Conservation (phyloP, 371 early-diverging fungal species). For the Rhizomucor miehei region DNA sequence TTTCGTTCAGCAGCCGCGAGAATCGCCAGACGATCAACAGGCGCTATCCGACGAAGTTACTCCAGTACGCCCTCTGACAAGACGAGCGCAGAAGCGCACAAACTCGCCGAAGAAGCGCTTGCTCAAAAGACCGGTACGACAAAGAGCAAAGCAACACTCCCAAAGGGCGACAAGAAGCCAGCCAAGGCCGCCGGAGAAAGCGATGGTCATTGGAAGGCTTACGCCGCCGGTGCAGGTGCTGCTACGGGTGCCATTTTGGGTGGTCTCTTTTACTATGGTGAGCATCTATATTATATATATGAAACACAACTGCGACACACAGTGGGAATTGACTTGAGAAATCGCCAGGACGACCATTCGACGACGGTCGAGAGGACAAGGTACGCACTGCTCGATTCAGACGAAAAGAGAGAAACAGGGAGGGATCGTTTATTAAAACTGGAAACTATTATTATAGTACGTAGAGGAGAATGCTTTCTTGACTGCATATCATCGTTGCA, state of each 20-base stretch:
- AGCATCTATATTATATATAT: neutral
- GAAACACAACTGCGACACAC: neutral
- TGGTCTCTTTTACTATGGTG: constrained; percentile 26
- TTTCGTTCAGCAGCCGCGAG: too few relatives aligned
- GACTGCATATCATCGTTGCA: constrained; percentile 41
- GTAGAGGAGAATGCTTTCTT: constrained; percentile 27
- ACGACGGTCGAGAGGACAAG: constrained; percentile 31
- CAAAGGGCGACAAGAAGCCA: constrained; percentile 52
- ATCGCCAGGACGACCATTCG: constrained; percentile 26
- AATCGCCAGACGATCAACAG: constrained; percentile 1
- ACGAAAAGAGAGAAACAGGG: neutral
- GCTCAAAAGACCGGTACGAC: constrained; percentile 37
- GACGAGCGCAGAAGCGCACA: constrained; percentile 17
- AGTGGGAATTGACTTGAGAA: neutral
- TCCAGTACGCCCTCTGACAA: constrained; percentile 17
- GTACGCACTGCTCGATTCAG: constrained; percentile 6
- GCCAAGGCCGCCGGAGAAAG: constrained; percentile 34
- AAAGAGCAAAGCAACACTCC: constrained; percentile 30
- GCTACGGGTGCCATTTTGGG: constrained; percentile 16
- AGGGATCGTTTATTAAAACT: too few relatives aligned
- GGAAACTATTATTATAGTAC: too few relatives aligned
- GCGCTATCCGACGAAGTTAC: constrained; percentile 11
- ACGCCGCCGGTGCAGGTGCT: constrained; percentile 21
- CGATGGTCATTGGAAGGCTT: constrained; percentile 23
- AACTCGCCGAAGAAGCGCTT: constrained; percentile 42